Base-by-base conservation (phyloP, 2,329 filamentous ascomycete species). In the Cytospora paraplurivora region DNA sequence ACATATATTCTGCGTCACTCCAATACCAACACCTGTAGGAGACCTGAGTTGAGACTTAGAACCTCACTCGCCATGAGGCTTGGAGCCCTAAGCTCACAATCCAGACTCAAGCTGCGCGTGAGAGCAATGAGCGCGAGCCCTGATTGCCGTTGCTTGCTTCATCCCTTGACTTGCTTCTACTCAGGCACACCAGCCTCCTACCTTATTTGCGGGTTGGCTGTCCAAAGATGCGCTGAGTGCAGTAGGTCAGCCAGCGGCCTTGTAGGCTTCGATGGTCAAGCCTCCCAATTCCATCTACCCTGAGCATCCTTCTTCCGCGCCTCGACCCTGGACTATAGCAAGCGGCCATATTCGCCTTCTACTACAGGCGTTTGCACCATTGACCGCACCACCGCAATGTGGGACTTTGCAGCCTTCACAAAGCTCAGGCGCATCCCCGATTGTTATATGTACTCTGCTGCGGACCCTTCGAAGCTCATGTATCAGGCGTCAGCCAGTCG, bases 401-500 rank as follows among this genome's bases (percentile, higher is more conserved):
- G 2, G 44, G 44, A 21, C n/a, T 47, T 19, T 21, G 19, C 13
- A 17, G 10, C n/a, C 2, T 19, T 21, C 8, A 19, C n/a, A 47
- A 4, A 11, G 44, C 44, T 21, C n/a, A 19, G n/a, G 10, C 44
- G 19, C n/a, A 4, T 21, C 11, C 21, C 21, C 19, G 44, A 21
- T 47, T 27, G 44, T 47, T 47, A n/a, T 47, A 19, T 47, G n/a
- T 47, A 47, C n/a, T 47, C 6, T n/a, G 44, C n/a, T 47, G 35
- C 19, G 15, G 32, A 10, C 21, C 10, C 27, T 27, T 38, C 8
- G n/a, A 17, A 33, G 7, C 32, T 70, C 52, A 68, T 47, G 58
- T 49, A 37, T 56, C 34, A 3, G 17, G 34, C 4, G 51, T 74
- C 64, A 82, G 79, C 85, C 86, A 89, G 66, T 85, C 78, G 2